Base-by-base conservation (phyloP, 2,329 filamentous ascomycete species). In the Chaetothyriales sp. region DNA sequence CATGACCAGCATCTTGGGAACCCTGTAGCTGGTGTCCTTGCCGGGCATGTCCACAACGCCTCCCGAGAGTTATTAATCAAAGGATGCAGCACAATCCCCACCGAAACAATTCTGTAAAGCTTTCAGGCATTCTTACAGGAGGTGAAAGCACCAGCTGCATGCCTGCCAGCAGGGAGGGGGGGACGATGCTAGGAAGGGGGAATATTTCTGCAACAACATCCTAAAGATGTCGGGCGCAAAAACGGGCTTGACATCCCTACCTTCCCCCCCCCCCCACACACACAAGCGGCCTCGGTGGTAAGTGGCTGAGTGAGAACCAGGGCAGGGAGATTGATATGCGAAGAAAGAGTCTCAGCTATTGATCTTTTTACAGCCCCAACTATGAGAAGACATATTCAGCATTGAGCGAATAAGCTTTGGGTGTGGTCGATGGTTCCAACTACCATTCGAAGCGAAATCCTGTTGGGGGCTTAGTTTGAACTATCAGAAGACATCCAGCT, bases 191-290 rank as follows among this genome's bases (percentile, higher is more conserved):
- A 68, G 48, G 63, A 68, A 49, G 65, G 65, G 9, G 67, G 67
- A 80, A 5, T 70, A 79, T 60, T 58, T 80, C 57, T 80, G 80
- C 75, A 68, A 68, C 53, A 80, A 80, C 59, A 77, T 80, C 57
- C 73, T 81, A 51, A 65, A 67, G 1, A 60, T 80, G 18, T 69
- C 15, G 70, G 76, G 72, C 0, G 69, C 73, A 15, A 66, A 64
- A 44, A 68, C 76, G 50, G 70, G 3, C 60, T 80, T 39, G 75
- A 25, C 22, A 25, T 25, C 3, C 22, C 3, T 25, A 25, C 22
- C 3, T 6, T 3, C 22, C 3, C 22, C 22, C 22, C 3, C 22
- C 6, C 22, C 22, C 3, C 22, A 25, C 22, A 25, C 22, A 76
- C 74, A 0, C 59, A 79, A 53, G 64, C 66, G 20, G 72, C 73